Conservation (phyloP, 2,329 filamentous ascomycete species). For the Aspergillus felis region DNA sequence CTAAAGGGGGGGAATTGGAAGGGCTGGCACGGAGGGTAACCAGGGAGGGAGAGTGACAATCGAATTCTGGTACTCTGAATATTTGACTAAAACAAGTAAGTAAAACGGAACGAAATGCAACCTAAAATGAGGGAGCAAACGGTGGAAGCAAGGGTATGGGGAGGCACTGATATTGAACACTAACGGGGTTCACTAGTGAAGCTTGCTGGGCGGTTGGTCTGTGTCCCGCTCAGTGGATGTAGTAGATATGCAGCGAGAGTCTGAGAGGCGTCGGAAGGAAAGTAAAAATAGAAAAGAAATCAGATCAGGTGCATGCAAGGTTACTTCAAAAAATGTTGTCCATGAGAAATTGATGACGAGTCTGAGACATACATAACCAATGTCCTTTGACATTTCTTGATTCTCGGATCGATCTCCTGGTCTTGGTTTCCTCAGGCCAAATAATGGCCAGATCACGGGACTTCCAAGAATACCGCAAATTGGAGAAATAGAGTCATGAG, state of each 20-base stretch:
- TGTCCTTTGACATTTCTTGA: not conserved
- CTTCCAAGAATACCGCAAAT: not conserved
- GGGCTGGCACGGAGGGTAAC: conserved; percentile 3
- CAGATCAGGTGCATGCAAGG: not conserved
- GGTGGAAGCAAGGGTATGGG: conserved; percentile 2
- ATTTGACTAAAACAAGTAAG: conserved; percentile 12
- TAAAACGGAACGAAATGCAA: conserved; percentile 13
- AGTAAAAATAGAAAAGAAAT: not conserved
- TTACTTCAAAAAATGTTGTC: not conserved
- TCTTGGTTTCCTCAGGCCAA: not conserved
- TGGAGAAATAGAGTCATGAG: not conserved
- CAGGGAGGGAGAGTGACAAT: not conserved
- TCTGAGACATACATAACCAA: not conserved
- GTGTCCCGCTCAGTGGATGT: not conserved
- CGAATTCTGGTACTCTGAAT: not conserved
- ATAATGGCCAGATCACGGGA: not conserved
- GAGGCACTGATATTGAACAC: not conserved
- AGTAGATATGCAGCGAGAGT: too few species aligned
- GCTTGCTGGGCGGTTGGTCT: not conserved
- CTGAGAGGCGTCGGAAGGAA: not conserved
- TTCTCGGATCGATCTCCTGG: not conserved
- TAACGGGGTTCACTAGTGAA: not conserved
- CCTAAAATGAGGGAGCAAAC: conserved; percentile 6
- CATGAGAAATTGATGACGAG: not conserved
- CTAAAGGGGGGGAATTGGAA: conserved; percentile 3